A percentile compares a stretch with the other conserved stretches of the same genome.
Conservation (phyloP, 2,329 filamentous ascomycete species). For the Herpotrichia juniperi region DNA sequence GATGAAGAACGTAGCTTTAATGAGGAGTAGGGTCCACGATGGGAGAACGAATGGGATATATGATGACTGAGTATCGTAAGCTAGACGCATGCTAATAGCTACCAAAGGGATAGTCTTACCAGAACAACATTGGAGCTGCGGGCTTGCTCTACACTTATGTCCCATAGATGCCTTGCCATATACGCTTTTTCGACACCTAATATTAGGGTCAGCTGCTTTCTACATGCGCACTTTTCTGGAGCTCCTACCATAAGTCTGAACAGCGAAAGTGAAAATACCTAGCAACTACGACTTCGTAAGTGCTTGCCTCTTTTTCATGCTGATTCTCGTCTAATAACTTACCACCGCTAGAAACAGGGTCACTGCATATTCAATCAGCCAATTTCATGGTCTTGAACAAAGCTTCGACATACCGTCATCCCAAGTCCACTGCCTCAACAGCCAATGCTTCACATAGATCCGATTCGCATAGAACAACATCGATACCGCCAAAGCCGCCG, state of each 20-base stretch:
- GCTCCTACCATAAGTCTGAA: constrained; percentile 6
- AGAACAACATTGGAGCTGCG: not conserved
- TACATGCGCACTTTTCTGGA: not conserved
- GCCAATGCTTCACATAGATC: constrained; percentile 13
- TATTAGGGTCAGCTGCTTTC: not conserved
- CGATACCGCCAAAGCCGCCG: constrained; percentile 2
- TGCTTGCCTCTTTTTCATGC: not conserved
- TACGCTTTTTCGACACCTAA: constrained; percentile 1
- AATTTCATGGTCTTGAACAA: not conserved
- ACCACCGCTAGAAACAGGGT: constrained; percentile 2
- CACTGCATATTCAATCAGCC: not conserved
- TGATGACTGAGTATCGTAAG: not conserved
- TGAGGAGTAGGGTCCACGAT: constrained; percentile 6
- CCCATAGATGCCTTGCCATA: constrained; percentile 4
- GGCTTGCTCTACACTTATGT: constrained; percentile 5
- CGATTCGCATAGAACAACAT: constrained; percentile 13
- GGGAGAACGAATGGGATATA: constrained; percentile 4
- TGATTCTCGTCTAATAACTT: not conserved
- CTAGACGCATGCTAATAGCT: not conserved
- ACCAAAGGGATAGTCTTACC: not conserved
- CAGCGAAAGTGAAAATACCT: not conserved
- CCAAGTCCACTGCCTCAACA: constrained; percentile 15
- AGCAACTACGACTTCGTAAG: not conserved
- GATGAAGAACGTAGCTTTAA: constrained; percentile 19
- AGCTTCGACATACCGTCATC: constrained; percentile 12